Evolutionary conservation across 2,329 filamentous ascomycete species (phyloP).

Genomic region (Scleromitrula shiraiana): DNA sequence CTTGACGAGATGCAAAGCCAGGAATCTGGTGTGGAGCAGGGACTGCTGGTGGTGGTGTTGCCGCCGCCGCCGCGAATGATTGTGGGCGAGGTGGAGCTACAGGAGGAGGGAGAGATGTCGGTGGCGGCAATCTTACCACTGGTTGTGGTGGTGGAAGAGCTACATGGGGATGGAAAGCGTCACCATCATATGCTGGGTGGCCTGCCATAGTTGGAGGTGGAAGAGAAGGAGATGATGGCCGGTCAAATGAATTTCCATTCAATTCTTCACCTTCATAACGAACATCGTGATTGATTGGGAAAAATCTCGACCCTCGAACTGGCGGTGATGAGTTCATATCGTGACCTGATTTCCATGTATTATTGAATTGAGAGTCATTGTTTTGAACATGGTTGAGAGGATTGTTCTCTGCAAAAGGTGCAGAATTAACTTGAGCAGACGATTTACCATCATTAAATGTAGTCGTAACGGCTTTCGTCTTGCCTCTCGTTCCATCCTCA

Average conservation of each 20-base stretch:
- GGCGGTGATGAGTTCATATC: conserved; percentile 34
- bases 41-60: conserved; percentile 28
- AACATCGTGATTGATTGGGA: conserved; percentile 42
- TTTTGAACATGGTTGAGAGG: conserved; percentile 11
- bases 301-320: conserved; percentile 51
- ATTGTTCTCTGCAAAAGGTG: conserved; percentile 17
- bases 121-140: conserved; percentile 67
- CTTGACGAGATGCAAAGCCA: conserved; percentile 17
- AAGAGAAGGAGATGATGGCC: conserved; percentile 51
- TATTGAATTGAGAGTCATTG: conserved; percentile 21
- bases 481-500: conserved; percentile 25
- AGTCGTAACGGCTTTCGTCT: conserved; percentile 18
- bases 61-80: conserved; percentile 37
- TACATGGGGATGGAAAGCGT: conserved; percentile 57
- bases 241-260: conserved; percentile 29
- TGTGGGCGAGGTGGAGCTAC: conserved; percentile 37
- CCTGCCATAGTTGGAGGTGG: conserved; percentile 63
- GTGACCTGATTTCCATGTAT: conserved; percentile 25
- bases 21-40: conserved; percentile 11
- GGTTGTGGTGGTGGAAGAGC: conserved; percentile 62
- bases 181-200: conserved; percentile 66
- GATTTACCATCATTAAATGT: conserved; percentile 17
- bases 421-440: conserved; percentile 12
- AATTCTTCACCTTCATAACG: conserved; percentile 34
- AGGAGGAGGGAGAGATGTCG: conserved; percentile 35